Conservation (phyloP, 2,329 filamentous ascomycete species). For the Diplodia mutila region DNA sequence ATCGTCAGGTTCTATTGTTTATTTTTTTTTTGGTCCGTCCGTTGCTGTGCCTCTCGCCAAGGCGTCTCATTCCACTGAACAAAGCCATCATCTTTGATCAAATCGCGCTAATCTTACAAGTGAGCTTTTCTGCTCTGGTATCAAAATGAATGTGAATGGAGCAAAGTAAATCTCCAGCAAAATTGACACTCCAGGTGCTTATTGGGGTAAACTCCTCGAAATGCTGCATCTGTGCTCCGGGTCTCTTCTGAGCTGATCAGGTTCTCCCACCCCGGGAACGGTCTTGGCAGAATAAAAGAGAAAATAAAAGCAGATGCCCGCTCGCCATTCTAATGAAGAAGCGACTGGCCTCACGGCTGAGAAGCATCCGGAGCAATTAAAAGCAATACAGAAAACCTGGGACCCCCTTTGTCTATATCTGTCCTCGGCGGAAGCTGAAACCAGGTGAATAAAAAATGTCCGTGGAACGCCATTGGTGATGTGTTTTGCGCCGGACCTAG, state of each 20-base stretch:
- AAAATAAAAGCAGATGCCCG: constrained; percentile 20
- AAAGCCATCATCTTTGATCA: constrained; percentile 1
- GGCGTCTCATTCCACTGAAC: constrained; percentile 3
- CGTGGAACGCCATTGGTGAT: constrained; percentile 14
- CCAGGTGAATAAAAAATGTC: neutral
- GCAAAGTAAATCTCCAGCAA: constrained; percentile 11
- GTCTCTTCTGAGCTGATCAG: constrained; percentile 9
- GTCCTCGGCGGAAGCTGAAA: constrained; percentile 8
- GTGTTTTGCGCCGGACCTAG: constrained; percentile 14
- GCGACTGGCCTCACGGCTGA: constrained; percentile 1
- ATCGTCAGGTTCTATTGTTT: constrained; percentile 10
- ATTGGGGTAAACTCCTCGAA: constrained; percentile 17
- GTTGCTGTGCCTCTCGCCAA: constrained; percentile 16
- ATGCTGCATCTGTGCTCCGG: constrained; percentile 21
- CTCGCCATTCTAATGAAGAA: constrained; percentile 20
- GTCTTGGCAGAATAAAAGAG: constrained; percentile 1
- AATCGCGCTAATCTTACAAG: constrained; percentile 18
- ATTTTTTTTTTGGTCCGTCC: constrained; percentile 6
- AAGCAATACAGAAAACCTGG: constrained; percentile 15
- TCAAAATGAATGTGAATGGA: constrained; percentile 24
- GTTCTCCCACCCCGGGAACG: neutral
- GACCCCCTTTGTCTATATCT: constrained; percentile 12
- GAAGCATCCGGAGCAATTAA: constrained; percentile 12
- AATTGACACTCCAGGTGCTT: constrained; percentile 18
- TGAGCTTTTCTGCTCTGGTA: constrained; percentile 23